A percentile compares a stretch with the other conserved stretches of the same genome.
Conservation (phyloP, 768 basidiomycete genomes). For the Lactifluus rugatus region DNA sequence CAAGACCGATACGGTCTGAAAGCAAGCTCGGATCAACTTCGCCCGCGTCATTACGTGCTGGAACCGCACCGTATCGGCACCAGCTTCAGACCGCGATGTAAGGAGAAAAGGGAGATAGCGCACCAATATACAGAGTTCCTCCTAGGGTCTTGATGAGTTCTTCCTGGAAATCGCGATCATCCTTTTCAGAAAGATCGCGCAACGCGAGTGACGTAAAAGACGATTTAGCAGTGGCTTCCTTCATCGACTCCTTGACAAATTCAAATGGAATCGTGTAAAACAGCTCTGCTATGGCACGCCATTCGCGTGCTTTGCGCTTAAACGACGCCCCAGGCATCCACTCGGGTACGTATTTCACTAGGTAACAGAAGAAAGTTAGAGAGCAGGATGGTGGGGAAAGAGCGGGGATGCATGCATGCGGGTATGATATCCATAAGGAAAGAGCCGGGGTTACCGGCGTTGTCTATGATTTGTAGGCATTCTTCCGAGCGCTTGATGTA, state of each 20-base stretch:
- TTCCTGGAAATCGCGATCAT: conserved; percentile 19
- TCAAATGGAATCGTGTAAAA: conserved; percentile 18
- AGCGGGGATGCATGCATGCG: conserved; percentile 12
- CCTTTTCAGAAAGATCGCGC: conserved; percentile 16
- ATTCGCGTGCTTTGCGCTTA: conserved; percentile 20
- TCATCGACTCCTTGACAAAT: conserved; percentile 19
- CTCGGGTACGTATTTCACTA: conserved; percentile 23
- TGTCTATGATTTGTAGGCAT: conserved; percentile 11
- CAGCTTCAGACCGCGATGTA: conserved; percentile 8
- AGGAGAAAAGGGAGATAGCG: not conserved
- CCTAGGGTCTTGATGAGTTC: conserved; percentile 20
- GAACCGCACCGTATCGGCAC: conserved; percentile 19
- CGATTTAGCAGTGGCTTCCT: conserved; percentile 3
- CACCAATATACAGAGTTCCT: conserved; percentile 16
- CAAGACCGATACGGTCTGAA: conserved; percentile 19
- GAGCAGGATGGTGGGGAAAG: not conserved
- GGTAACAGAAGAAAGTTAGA: too few species aligned
- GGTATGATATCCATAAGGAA: conserved; percentile 25
- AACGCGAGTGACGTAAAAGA: conserved; percentile 18
- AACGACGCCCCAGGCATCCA: conserved; percentile 23
- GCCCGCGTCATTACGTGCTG: not conserved
- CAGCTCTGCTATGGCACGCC: conserved; percentile 15
- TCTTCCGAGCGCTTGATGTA: conserved; percentile 20
- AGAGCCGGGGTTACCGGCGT: conserved; percentile 20
- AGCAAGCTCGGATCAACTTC: not conserved